Evolutionary conservation across 768 basidiomycete genomes (phyloP), one percentile per base, ranked within the genome.

Genomic region (Leucosporidium scottii): DNA sequence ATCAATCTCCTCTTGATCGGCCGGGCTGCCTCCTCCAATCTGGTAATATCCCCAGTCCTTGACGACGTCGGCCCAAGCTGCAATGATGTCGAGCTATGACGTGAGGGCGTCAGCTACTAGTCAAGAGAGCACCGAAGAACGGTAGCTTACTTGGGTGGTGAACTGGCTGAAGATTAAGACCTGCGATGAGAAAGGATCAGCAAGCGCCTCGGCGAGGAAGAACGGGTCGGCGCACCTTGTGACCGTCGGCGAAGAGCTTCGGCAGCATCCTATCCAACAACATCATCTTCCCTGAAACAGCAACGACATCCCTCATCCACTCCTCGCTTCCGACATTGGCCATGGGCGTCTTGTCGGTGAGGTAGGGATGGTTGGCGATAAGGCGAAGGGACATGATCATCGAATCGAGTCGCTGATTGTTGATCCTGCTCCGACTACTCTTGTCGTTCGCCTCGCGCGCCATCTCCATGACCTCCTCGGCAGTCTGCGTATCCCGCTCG

Each of bases 281-380:
- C 83, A 98, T 87, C 94, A 98, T 98, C 82, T 99, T 99, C 23
- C 96, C 96, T 65, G 89, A 91, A 0, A 86, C 85, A 65, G 88
- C 86, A 30, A 93, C 85, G 39, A 97, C 81, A 74, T 93, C 80
- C 73, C 1, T 83, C 81, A 73, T 91, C 86, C 54, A 81, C 74
- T 0, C 90, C 88, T 88, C 90, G 90, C 71, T 90, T 17, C 39
- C 39, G 86, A 76, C 94, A 93, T 9, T 92, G 79, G 81, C 89
- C 93, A 78, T 97, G 92, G 20, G 89, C 92, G 4, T 77, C 77
- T 31, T 77, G 75, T 67, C 61, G 53, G 30, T 48, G 25, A 58
- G 55, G 49, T 51, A 28, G 27, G 65, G 61, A 25, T 76, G 73
- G 55, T 72, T 72, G 80, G 91, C 91, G 2, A 93, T 90, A 82